Base-by-base conservation (phyloP, 140 eudicot genomes). In the Stevia rebaudiana region DNA sequence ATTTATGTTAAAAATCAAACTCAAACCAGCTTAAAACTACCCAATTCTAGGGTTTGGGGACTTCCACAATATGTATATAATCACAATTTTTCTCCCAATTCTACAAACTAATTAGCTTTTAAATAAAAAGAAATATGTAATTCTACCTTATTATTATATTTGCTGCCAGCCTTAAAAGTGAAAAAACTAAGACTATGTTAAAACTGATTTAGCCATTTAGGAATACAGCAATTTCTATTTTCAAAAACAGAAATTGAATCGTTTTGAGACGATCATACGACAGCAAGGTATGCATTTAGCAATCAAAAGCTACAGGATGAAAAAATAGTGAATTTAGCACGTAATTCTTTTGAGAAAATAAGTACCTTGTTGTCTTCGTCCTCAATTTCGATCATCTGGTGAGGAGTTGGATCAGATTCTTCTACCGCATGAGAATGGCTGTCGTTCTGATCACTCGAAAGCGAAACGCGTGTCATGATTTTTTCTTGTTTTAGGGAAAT, bases 341-440 rank as follows among this genome's bases (percentile, higher is more conserved):
- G 9, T 37, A 25, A 49, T 18, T 37, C 1, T 60, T 36, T 36
- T 40, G 1, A 65, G 12, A 46, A 57, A 25, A 42, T 25, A 57
- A 37, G 73, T 65, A 74, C 74, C 69, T 66, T 66, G 41, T 36
- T 67, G 15, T 74, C 74, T 57, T 58, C 47, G 13, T 71, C 74
- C 48, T 74, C 58, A 58, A 39, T 48, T 47, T 58, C 56, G 63
- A 67, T 48, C 33, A 46, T 65, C 61, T 43, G 67, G 41, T 64
- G 67, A 0, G 33, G 73, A 2, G 57, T 58, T 6, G 64, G 58
- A 35, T 58, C 74, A 3, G 63, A 55, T 35, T 68, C 63, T 66
- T 66, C 64, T 2, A n/a, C 41, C 11, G 33, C 58, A 55, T 65
- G 73, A n/a, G 68, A 36, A 47, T 19, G 67, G 43, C 8, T 56